phyloP scores from a whole-genome alignment of 306 rosid genomes.

The Senna siamea region DNA sequence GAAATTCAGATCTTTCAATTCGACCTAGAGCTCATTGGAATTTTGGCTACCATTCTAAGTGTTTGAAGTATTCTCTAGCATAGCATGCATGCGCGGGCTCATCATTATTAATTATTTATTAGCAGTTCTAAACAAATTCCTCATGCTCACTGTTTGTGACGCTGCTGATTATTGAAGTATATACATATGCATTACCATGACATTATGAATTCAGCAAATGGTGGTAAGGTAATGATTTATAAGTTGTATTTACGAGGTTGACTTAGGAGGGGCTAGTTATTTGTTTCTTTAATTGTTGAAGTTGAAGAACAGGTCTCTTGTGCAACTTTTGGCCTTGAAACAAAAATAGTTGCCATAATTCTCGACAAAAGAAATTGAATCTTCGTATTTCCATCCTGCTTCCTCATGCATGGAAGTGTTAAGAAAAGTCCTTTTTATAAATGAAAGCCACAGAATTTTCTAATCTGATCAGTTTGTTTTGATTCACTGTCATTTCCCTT shows the following conservation, averaged over 20 bases:
- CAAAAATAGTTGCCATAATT: background rate
- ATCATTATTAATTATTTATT: no score
- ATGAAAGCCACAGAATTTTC: background rate
- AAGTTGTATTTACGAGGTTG: conserved; percentile 41
- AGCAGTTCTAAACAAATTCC: no score
- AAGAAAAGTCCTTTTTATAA: conserved; percentile 6
- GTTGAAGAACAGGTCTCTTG: conserved; percentile 23
- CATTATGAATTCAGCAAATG: background rate
- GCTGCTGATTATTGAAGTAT: no score
- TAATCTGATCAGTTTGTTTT: conserved; percentile 20
- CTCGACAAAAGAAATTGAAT: background rate
- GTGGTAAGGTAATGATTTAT: background rate
- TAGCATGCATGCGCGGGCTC: no score
- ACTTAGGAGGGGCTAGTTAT: background rate
- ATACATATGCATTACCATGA: background rate
- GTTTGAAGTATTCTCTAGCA: no score
- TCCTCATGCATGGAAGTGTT: conserved; percentile 20
- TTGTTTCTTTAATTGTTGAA: conserved; percentile 33
- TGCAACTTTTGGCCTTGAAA: background rate
- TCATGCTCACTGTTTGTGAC: no score
- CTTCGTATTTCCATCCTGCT: conserved; percentile 29
- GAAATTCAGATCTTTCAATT: no score
- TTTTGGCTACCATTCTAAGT: no score
- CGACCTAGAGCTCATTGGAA: no score
- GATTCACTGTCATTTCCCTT: background rate